phyloP scores from a whole-genome alignment of 306 rosid species.

The Cotoneaster glaucophyllus region DNA sequence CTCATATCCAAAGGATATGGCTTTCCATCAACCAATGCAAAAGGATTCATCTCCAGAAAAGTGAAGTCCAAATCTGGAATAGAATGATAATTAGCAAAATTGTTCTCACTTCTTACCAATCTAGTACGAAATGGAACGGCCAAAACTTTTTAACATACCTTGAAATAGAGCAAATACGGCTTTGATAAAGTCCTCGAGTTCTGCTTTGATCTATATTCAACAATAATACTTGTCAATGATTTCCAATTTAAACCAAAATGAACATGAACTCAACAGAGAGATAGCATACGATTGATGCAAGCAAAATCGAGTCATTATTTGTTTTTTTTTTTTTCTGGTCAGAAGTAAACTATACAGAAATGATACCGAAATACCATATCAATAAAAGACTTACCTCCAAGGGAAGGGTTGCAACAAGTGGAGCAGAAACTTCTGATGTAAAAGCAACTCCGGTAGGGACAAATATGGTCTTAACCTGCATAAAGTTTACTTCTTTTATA shows the following conservation, averaged over 20 bases:
- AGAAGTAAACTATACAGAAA: background rate
- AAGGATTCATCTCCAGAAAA: slow-evolving; percentile 97
- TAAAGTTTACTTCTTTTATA: slow-evolving; percentile 18
- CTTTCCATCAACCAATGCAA: slow-evolving; percentile 78
- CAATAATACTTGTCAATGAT: slow-evolving; percentile 6
- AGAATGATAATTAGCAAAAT: background rate
- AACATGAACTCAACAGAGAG: background rate
- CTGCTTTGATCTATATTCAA: slow-evolving; percentile 57
- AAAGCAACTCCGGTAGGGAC: slow-evolving; percentile 71
- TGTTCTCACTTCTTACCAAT: background rate
- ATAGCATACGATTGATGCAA: background rate
- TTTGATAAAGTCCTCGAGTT: slow-evolving; percentile 75
- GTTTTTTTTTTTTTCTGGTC: background rate
- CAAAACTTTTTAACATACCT: slow-evolving; percentile 41
- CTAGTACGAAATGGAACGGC: background rate
- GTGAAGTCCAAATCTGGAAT: slow-evolving; percentile 89
- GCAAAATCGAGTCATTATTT: background rate
- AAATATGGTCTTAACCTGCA: slow-evolving; percentile 82
- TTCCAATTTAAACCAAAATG: slow-evolving; percentile 5
- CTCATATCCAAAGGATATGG: slow-evolving; percentile 99
- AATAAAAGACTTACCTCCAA: slow-evolving; percentile 56
- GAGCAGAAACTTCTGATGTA: slow-evolving; percentile 69
- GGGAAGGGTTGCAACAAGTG: slow-evolving; percentile 91
- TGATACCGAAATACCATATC: background rate
- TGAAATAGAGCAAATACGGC: slow-evolving; percentile 65